Evolutionary conservation across 2,329 filamentous ascomycete species (phyloP).

Genomic region (Coniochaeta sp.): DNA sequence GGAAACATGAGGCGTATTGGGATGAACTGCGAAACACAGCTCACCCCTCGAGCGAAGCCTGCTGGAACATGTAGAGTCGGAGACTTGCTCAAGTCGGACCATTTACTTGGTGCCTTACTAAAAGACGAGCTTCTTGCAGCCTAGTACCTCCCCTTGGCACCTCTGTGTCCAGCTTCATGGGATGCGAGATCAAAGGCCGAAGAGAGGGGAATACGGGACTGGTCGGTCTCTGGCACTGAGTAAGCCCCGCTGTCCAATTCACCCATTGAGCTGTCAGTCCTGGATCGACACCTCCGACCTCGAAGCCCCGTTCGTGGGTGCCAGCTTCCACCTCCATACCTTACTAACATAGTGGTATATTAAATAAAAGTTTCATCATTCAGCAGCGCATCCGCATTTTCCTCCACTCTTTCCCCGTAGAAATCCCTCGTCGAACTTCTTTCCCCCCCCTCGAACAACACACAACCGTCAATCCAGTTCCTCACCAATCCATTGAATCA

Average conservation of each 20-base stretch:
- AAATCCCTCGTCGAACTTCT: slow-evolving; percentile 12
- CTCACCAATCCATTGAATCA: background rate
- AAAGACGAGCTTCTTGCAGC: background rate
- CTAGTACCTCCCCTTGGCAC: background rate
- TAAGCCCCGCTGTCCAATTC: slow-evolving; percentile 6
- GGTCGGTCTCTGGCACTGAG: background rate
- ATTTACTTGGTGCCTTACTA: background rate
- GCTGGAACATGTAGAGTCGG: background rate
- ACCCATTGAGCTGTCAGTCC: background rate
- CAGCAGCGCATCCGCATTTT: slow-evolving; percentile 8
- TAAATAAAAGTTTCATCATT: slow-evolving; percentile 19
- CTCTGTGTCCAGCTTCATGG: background rate
- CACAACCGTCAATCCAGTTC: background rate
- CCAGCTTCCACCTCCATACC: background rate
- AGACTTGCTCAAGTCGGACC: background rate
- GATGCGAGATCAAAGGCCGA: background rate
- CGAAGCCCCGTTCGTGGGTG: slow-evolving; percentile 1
- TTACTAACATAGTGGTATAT: no score
- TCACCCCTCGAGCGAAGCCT: background rate
- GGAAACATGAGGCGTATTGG: background rate
- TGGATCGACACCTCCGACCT: slow-evolving; percentile 13
- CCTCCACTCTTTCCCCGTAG: slow-evolving; percentile 12
- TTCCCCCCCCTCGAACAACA: slow-evolving; percentile 8
- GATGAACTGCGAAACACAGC: background rate
- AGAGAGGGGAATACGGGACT: background rate